Percentiles rank a stretch among this genome's conserved stretches.
Evolutionary conservation across 2,329 filamentous ascomycete species (phyloP).

Genomic region (Bipolaris victoriae): DNA sequence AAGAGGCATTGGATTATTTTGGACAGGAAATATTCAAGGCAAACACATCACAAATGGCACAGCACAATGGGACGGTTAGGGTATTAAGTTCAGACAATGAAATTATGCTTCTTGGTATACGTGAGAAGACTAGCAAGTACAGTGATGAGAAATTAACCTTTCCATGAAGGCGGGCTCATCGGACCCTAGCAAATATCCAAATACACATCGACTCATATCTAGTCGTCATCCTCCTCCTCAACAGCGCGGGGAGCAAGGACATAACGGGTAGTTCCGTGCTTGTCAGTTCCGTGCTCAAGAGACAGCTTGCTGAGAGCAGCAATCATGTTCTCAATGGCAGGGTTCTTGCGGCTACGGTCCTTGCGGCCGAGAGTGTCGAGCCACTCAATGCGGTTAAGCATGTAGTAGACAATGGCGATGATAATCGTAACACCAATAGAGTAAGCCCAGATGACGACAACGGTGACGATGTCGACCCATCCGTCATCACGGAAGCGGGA

Average conservation of each 20-base stretch:
- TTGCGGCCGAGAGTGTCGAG: conserved; percentile 69
- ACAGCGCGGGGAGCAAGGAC: conserved; percentile 54
- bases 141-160: conserved; percentile 39
- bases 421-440: conserved; percentile 70
- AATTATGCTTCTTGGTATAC: conserved; percentile 42
- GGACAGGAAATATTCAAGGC: no score
- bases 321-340: conserved; percentile 70
- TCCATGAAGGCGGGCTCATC: conserved; percentile 32
- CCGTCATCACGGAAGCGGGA: conserved; percentile 55
- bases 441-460: conserved; percentile 69
- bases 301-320: conserved; percentile 68
- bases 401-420: conserved; percentile 69
- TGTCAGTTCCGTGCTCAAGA: conserved; percentile 63
- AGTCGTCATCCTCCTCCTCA: conserved; percentile 58
- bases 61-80: neutral
- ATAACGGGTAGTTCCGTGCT: conserved; percentile 54
- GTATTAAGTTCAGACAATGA: conserved; percentile 36
- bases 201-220: conserved; percentile 33
- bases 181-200: conserved; percentile 36
- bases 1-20: no score
- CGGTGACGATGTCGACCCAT: conserved; percentile 67
- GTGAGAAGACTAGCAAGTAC: conserved; percentile 36
- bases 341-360: conserved; percentile 66
- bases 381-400: conserved; percentile 64
- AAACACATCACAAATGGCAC: neutral